A percentile compares a stretch with the other conserved stretches of the same genome.
phyloP scores from a whole-genome alignment of 1,284 basidiomycete species.

The Fistulina hepatica region DNA sequence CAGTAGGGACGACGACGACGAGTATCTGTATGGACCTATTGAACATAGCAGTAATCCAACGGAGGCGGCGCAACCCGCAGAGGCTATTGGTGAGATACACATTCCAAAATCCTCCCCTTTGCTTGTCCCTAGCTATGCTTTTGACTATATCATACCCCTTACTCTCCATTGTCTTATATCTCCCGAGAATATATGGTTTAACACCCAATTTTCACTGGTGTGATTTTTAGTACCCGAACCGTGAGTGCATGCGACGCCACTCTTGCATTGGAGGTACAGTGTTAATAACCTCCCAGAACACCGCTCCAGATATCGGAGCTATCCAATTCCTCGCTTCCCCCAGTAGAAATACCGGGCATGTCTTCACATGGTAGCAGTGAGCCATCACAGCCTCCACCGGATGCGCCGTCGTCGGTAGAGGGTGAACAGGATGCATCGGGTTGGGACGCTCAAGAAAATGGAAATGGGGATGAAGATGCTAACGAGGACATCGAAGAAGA shows the following conservation, averaged over 20 bases:
- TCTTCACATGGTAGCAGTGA: neutral
- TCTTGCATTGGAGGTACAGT: too few species aligned
- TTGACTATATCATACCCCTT: neutral
- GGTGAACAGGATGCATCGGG: neutral
- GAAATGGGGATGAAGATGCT: conserved; percentile 25
- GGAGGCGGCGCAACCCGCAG: conserved; percentile 23
- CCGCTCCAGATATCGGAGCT: too few species aligned
- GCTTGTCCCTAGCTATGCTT: conserved; percentile 3
- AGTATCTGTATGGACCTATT: conserved; percentile 52
- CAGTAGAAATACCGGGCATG: neutral
- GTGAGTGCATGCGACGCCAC: too few species aligned
- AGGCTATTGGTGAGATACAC: conserved; percentile 35
- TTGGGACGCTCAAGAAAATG: conserved; percentile 23
- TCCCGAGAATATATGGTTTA: neutral
- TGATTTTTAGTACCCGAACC: too few species aligned
- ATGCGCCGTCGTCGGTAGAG: neutral
- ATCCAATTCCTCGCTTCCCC: too few species aligned
- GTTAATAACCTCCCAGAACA: too few species aligned
- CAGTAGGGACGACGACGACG: conserved; percentile 59
- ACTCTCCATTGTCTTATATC: neutral
- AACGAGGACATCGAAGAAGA: conserved; percentile 34
- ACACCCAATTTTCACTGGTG: neutral
- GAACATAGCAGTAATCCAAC: conserved; percentile 35
- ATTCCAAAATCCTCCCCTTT: conserved; percentile 7
- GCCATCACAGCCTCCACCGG: neutral